Evolutionary conservation across 2,329 filamentous ascomycete genomes (phyloP).

Genomic region (Cladosporium sp.): DNA sequence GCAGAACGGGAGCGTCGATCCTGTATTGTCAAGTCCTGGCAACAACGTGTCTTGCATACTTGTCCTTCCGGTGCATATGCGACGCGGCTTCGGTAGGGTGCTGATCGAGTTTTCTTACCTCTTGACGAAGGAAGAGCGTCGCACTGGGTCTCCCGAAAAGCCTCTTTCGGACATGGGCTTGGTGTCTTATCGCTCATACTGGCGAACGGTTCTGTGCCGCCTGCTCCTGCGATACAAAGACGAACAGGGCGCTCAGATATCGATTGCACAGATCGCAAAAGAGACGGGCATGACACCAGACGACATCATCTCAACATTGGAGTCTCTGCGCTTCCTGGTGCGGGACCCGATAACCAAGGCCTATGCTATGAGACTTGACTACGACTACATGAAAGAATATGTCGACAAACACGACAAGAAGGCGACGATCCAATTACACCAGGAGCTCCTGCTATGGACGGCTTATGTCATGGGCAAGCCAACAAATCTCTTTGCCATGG

Average conservation of each 20-base stretch:
- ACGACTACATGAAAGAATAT: constrained; percentile 79
- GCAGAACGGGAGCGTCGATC: constrained; percentile 18
- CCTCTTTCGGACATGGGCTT: constrained; percentile 96
- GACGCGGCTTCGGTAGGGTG: constrained; percentile 93
- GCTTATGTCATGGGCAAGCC: constrained; percentile 89
- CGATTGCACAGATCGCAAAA: constrained; percentile 66
- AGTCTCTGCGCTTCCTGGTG: constrained; percentile 82
- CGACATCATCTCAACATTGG: constrained; percentile 89
- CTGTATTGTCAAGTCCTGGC: constrained; percentile 31
- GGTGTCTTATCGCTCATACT: constrained; percentile 96
- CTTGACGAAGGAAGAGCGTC: constrained; percentile 84
- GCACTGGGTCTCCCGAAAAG: constrained; percentile 94
- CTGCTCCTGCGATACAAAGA: constrained; percentile 65
- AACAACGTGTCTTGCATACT: constrained; percentile 98
- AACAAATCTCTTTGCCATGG: constrained; percentile 32
- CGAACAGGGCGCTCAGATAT: constrained; percentile 32
- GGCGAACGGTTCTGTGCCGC: constrained; percentile 82
- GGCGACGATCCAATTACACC: constrained; percentile 78
- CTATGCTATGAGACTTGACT: constrained; percentile 85
- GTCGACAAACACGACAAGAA: constrained; percentile 86
- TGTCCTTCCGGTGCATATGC: constrained; percentile 91
- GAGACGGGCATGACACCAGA: constrained; percentile 93
- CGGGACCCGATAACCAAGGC: constrained; percentile 81
- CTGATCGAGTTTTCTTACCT: constrained; percentile 98
- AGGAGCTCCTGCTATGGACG: constrained; percentile 82